Evolutionary conservation across 2,329 filamentous ascomycete genomes (phyloP).

Genomic region (Trichophyton simii): DNA sequence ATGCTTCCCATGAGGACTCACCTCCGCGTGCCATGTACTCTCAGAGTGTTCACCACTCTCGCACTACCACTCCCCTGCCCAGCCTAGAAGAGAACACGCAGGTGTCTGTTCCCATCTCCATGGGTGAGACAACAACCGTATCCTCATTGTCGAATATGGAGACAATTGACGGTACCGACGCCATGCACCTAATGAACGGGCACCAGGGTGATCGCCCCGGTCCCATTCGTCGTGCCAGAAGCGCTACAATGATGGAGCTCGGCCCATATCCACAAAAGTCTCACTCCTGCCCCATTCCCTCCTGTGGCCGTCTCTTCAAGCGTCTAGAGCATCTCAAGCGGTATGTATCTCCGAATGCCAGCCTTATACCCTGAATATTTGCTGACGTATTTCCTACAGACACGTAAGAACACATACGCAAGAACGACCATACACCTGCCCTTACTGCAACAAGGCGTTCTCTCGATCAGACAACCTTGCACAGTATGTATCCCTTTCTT

Average conservation of each 20-base stretch:
- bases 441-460: slow-evolving; percentile 96
- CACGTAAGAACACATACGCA: slow-evolving; percentile 99
- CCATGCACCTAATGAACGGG: slow-evolving; percentile 27
- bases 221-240: slow-evolving; percentile 78
- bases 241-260: slow-evolving; percentile 91
- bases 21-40: slow-evolving; percentile 43
- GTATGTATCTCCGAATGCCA: slow-evolving; percentile 45
- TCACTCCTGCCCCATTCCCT: slow-evolving; percentile 97
- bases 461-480: slow-evolving; percentile 97
- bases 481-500: slow-evolving; percentile 52
- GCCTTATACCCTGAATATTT: slow-evolving; percentile 22
- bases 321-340: slow-evolving; percentile 97
- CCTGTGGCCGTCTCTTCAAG: slow-evolving; percentile 95
- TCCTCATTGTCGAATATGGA: slow-evolving; percentile 52
- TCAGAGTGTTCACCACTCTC: slow-evolving; percentile 56
- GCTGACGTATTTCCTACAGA: slow-evolving; percentile 40
- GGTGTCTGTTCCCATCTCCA: slow-evolving; percentile 49
- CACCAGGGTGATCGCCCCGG: slow-evolving; percentile 43
- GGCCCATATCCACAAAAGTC: slow-evolving; percentile 95
- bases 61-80: slow-evolving; percentile 80
- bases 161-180: slow-evolving; percentile 40
- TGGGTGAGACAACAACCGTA: slow-evolving; percentile 48
- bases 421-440: slow-evolving; percentile 96
- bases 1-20: slow-evolving; percentile 67
- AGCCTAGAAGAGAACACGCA: slow-evolving; percentile 70